Evolutionary conservation across 176 grass and related monocot species (phyloP).

Genomic region (Ensete glaucum): DNA sequence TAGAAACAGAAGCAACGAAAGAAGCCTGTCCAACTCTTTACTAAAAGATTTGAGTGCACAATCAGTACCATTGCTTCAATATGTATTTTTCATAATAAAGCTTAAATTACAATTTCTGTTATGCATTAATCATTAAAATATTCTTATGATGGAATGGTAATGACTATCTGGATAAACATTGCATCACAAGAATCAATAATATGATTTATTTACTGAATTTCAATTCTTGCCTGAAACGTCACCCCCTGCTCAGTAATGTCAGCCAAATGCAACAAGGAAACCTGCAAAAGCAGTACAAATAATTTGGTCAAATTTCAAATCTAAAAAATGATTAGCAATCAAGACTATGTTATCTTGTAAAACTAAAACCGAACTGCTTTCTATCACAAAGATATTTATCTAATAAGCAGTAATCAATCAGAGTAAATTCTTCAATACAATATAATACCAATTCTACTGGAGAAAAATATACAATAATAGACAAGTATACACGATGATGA

Average conservation of each 20-base stretch:
- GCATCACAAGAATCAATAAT: background rate
- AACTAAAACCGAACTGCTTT: background rate
- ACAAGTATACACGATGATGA: background rate
- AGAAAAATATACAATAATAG: background rate
- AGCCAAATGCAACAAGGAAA: conserved; percentile 94
- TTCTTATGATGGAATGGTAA: background rate
- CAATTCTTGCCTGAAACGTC: conserved; percentile 83
- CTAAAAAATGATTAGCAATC: background rate
- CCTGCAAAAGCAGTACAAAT: conserved; percentile 27
- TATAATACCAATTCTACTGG: background rate
- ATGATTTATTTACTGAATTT: background rate
- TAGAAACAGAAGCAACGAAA: background rate
- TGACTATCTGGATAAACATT: background rate
- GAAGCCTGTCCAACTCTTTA: background rate
- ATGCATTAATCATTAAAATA: background rate
- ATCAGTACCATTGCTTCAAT: background rate
- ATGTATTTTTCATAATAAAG: background rate
- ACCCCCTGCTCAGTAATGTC: conserved; percentile 96
- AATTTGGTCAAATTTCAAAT: background rate
- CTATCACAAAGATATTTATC: background rate
- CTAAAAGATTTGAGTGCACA: background rate
- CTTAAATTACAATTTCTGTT: background rate
- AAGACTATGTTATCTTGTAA: background rate
- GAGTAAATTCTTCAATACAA: background rate
- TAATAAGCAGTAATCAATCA: background rate